These are phyloP conservation scores for Caloboletus firmus DNA, from an alignment of 1,284 basidiomycete genomes.

Conservation along the genomic window DNA sequence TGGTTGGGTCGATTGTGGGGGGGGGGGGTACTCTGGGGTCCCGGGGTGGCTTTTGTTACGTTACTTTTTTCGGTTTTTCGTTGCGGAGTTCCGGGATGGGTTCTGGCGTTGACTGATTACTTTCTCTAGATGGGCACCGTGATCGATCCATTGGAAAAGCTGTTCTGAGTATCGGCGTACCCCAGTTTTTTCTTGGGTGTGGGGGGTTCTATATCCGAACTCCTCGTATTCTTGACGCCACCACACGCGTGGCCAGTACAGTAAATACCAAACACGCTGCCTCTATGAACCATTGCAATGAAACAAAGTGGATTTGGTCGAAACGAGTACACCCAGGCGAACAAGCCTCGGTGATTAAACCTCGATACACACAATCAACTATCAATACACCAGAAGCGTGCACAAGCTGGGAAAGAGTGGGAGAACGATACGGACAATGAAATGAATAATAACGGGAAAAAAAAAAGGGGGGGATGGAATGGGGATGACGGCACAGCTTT, in stretches of 20 bases:
- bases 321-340: too few species aligned
- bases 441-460: background rate
- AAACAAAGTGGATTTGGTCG: background rate
- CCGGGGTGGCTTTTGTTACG: background rate
- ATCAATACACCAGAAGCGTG: background rate
- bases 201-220: conserved; percentile 1
- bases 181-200: too few species aligned
- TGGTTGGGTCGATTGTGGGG: background rate
- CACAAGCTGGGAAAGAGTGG: background rate
- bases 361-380: background rate
- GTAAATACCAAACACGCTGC: background rate
- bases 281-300: background rate
- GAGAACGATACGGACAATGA: background rate
- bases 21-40: background rate
- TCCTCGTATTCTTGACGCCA: background rate
- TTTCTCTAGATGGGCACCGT: conserved; percentile 65
- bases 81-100: background rate
- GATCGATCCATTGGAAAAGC: conserved; percentile 71
- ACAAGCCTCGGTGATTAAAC: conserved; percentile 22
- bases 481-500: background rate
- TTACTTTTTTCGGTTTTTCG: background rate
- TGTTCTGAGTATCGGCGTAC: conserved; percentile 38
- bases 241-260: background rate
- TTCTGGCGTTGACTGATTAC: conserved; percentile 6
- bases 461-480: background rate